A percentile compares a stretch with the other conserved stretches of the same genome.
Evolutionary conservation across 2,329 filamentous ascomycete species (phyloP).

Genomic region (Fusarium duplospermum): DNA sequence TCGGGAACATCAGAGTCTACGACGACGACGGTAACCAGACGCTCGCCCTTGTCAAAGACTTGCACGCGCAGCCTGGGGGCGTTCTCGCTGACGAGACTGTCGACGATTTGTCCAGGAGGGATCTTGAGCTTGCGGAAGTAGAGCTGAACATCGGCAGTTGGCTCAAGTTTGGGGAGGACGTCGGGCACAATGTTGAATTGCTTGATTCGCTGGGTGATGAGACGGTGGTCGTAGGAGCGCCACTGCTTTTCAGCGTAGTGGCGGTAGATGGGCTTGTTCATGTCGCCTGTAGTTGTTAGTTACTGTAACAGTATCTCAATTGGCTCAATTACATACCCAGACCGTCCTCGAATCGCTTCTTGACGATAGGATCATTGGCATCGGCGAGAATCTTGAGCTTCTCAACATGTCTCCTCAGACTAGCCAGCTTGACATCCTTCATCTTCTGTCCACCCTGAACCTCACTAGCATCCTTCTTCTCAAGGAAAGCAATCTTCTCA

Average conservation of each 20-base stretch:
- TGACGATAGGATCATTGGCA: conserved; percentile 93
- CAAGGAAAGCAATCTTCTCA: conserved; percentile 74
- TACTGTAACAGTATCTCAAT: neutral
- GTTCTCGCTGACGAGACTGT: conserved; percentile 78
- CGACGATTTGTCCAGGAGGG: conserved; percentile 81
- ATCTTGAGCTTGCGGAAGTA: conserved; percentile 79
- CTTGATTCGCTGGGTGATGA: conserved; percentile 85
- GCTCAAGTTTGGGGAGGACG: conserved; percentile 82
- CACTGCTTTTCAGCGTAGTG: conserved; percentile 89
- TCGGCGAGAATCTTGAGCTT: conserved; percentile 89
- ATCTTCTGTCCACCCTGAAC: conserved; percentile 71
- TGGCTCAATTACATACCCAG: conserved; percentile 67
- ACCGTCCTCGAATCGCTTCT: conserved; percentile 94
- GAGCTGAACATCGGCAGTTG: conserved; percentile 82
- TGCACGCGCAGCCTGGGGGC: conserved; percentile 84
- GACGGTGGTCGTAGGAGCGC: conserved; percentile 81
- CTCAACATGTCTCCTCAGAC: conserved; percentile 79
- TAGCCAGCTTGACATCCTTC: conserved; percentile 75
- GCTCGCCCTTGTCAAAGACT: conserved; percentile 83
- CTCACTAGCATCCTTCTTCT: conserved; percentile 66
- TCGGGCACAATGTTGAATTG: conserved; percentile 92
- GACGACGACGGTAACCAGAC: conserved; percentile 85
- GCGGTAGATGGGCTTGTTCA: conserved; percentile 96
- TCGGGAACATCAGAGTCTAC: conserved; percentile 93
- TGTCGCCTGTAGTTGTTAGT: conserved; percentile 73